phyloP scores from a whole-genome alignment of 192 early-diverging fungal species.

The Umbelopsis vinacea region DNA sequence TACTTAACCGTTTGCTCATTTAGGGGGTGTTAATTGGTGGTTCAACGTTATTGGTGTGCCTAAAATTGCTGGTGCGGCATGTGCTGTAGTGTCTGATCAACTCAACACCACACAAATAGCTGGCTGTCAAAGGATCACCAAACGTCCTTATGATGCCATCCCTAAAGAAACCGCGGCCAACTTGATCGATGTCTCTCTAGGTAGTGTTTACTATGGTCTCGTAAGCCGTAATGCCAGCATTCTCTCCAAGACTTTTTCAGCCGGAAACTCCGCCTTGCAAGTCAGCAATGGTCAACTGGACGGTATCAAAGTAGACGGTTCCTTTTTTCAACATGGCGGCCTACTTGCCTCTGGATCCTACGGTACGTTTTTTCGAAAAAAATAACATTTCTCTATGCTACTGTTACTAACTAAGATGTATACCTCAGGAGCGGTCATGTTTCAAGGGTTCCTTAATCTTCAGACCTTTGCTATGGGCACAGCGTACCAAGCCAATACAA shows the following conservation, averaged over 20 bases:
- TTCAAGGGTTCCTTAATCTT: conserved; percentile 21
- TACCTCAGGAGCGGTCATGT: background rate
- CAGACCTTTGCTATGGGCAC: conserved; percentile 14
- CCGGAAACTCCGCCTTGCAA: conserved; percentile 1
- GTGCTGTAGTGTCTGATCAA: background rate
- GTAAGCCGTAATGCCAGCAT: background rate
- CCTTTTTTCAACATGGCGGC: conserved; percentile 31
- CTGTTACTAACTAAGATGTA: background rate
- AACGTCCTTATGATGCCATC: background rate
- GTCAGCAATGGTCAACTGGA: background rate
- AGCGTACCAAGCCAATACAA: conserved; percentile 17
- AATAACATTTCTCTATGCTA: too few species aligned
- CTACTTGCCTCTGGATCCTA: conserved; percentile 32
- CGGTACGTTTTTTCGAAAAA: background rate
- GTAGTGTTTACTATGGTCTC: conserved; percentile 17
- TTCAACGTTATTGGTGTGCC: conserved; percentile 21
- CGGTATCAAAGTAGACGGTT: conserved; percentile 34
- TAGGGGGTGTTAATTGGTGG: conserved; percentile 22
- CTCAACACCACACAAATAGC: background rate
- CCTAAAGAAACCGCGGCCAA: conserved; percentile 25
- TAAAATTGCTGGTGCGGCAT: conserved; percentile 16
- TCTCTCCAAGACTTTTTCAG: background rate
- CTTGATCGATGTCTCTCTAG: conserved; percentile 25
- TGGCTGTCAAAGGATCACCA: background rate
- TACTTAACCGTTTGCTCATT: too few species aligned